Percentiles rank a stretch among this genome's conserved stretches.
Conservation (phyloP, 495 filamentous ascomycete genomes). For the Penicillium cosmopolitanum region DNA sequence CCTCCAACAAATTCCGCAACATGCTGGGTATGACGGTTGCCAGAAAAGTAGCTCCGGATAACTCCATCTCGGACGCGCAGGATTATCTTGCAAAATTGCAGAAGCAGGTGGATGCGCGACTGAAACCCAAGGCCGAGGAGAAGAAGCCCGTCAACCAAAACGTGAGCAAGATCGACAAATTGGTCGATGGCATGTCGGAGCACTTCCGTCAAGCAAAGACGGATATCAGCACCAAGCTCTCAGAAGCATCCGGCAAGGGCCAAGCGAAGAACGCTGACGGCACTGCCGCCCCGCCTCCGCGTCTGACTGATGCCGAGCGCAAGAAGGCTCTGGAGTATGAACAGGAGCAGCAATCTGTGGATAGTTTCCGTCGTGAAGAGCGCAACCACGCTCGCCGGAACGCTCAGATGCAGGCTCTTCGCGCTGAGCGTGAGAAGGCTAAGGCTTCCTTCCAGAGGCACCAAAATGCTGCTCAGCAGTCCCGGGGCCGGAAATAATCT, state of each 20-base stretch:
- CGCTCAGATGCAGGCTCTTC: slow-evolving; percentile 20
- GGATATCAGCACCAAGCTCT: slow-evolving; percentile 6
- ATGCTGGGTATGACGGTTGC: slow-evolving; percentile 30
- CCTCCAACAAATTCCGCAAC: slow-evolving; percentile 31
- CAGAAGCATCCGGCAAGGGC: slow-evolving; percentile 2
- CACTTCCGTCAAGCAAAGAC: slow-evolving; percentile 1
- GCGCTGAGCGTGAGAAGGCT: slow-evolving; percentile 22
- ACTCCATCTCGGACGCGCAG: background rate
- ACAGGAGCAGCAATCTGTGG: slow-evolving; percentile 14
- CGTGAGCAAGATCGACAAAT: slow-evolving; percentile 20
- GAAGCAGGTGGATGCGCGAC: background rate
- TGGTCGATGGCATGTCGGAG: slow-evolving; percentile 7
- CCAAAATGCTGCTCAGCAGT: slow-evolving; percentile 10
- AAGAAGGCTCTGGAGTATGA: slow-evolving; percentile 27
- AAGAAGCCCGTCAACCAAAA: slow-evolving; percentile 1
- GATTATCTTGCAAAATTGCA: background rate
- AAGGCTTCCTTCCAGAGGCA: slow-evolving; percentile 19
- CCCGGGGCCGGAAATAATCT: slow-evolving; percentile 18
- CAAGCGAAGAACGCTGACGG: slow-evolving; percentile 23
- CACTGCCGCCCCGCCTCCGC: slow-evolving; percentile 20
- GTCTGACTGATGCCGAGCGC: slow-evolving; percentile 22
- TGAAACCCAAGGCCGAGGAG: background rate
- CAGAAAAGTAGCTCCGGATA: background rate
- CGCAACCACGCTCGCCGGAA: slow-evolving; percentile 28
- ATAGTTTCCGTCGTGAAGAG: slow-evolving; percentile 19